A percentile compares a stretch with the other conserved stretches of the same genome.
These are phyloP conservation scores for Xylariaceae sp. DNA, from an alignment of 2,329 filamentous ascomycete species.

Conservation along the genomic window DNA sequence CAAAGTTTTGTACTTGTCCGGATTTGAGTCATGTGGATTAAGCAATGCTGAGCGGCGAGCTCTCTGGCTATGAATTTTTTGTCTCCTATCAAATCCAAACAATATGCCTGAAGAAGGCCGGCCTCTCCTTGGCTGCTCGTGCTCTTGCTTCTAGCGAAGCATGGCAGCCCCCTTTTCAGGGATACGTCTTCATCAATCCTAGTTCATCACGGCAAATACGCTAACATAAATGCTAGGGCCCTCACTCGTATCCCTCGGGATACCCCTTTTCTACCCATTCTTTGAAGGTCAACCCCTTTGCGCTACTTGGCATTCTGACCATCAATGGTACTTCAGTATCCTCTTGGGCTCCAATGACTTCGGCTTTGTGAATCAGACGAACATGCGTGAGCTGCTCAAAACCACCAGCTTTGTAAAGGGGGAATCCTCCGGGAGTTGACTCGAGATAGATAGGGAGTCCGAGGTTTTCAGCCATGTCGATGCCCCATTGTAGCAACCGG, in stretches of 20 bases:
- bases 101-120: slow-evolving; percentile 14
- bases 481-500: slow-evolving; percentile 23
- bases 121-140: slow-evolving; percentile 7
- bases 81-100: slow-evolving; percentile 9
- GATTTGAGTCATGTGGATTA: slow-evolving; percentile 31
- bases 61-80: slow-evolving; percentile 22
- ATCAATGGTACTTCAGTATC: slow-evolving; percentile 22
- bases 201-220: not conserved
- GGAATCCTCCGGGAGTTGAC: slow-evolving; percentile 13
- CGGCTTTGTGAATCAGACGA: slow-evolving; percentile 20
- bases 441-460: slow-evolving; percentile 24
- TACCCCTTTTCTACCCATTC: slow-evolving; percentile 19
- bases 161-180: slow-evolving; percentile 27
- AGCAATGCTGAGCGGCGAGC: slow-evolving; percentile 9
- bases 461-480: slow-evolving; percentile 20
- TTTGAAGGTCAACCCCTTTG: slow-evolving; percentile 20
- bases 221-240: slow-evolving; percentile 17
- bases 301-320: slow-evolving; percentile 23
- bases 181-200: slow-evolving; percentile 25
- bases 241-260: slow-evolving; percentile 11
- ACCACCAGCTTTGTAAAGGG: slow-evolving; percentile 17
- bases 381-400: slow-evolving; percentile 21
- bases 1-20: slow-evolving; percentile 91
- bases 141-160: not conserved
- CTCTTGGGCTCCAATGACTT: slow-evolving; percentile 15